Base-by-base conservation (phyloP, 148 eudicot genomes). In the Tetragonia tetragonoides region DNA sequence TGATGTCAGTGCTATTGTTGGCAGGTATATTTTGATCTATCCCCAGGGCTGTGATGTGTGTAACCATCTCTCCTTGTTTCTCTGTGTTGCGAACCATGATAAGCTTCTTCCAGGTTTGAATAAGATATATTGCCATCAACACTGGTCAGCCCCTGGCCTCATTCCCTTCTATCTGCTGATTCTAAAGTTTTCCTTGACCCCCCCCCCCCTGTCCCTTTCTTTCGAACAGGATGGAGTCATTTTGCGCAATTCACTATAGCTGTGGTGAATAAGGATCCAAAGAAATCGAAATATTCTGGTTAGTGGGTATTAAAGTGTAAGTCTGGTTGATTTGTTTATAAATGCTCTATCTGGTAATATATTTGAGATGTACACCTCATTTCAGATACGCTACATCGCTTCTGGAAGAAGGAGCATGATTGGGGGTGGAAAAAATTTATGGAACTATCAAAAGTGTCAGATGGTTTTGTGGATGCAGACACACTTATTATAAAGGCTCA, bases 361-460 rank as follows among this genome's bases (percentile, higher is more conserved):
- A 67, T 74, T 46, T 67, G 53, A 10, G 74, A 65, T 67, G 61
- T 37, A 53, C 75, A 40, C 62, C 53, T 53, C 41, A 40, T 70
- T 60, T 70, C 85, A 94, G 98, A 94, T 83, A 92, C 98, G 56
- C 79, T 94, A 66, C 98, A 94, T 69, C 92, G 95, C 21, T 92
- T 94, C 75, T 89, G 98, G 97, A 94, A 90, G 88, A 94, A 94
- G 79, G 97, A 94, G 90, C 98, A 91, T 85, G 98, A 94, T 47
- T 94, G 98, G 98, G 98, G 97, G n/a, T 94, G 98, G 98, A 91
- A 94, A 87, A 94, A 94, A 68, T 94, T 94, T 75, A 94, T 94
- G 97, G 98, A 94, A 82, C 72, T 90, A 65, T 85, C 97, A 16
- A 94, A 94, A 88, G 91, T 92, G 67, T 85, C 89, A 23, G 97